Base-by-base conservation (phyloP, 306 rosid genomes). In the Amphicarpaea edgeworthii region DNA sequence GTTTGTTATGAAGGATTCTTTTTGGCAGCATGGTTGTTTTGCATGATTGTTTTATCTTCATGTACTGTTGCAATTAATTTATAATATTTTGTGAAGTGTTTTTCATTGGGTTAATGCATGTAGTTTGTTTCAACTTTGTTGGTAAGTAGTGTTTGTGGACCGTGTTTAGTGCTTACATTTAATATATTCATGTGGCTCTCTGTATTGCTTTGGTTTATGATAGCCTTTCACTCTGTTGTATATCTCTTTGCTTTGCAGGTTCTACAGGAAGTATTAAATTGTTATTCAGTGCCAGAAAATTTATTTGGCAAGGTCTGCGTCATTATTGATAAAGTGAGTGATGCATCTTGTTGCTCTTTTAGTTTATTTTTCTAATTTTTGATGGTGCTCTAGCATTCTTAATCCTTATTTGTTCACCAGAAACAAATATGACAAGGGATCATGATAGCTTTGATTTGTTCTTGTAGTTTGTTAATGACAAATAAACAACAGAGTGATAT, bases 241-340 rank as follows among this genome's bases (percentile, higher is more conserved):
- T 47, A 12, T 83, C 70, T 68, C 58, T 66, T 73, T 66, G 46
- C 46, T 67, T 77, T 76, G 30, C 88, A 94, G 97, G 96, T 94
- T 86, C 82, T 95, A 49, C 97, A 95, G 82, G 96, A 87, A 86
- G 96, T 95, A 51, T 80, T 95, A 40, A 86, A 83, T 77, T 82
- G 81, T 82, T 87, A 89, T 83, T 83, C 90, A 60, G 77, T 95
- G 50, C 95, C 91, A 55, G 92, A 86, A 65, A 83, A 81, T 75
- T 81, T 92, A 79, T 95, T 95, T 86, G 91, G 93, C 87, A 95
- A 89, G 81, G 93, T 92, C 79, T 95, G 96, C 92, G 74, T 92
- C 89, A 95, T 91, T 70, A 95, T 95, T 75, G 97, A 95, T 87
- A 95, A 95, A 86, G 98, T 95, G 81, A 85, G 96, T 84, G 67